Conservation (phyloP, 345 rosid species). For the Turritis glabra region DNA sequence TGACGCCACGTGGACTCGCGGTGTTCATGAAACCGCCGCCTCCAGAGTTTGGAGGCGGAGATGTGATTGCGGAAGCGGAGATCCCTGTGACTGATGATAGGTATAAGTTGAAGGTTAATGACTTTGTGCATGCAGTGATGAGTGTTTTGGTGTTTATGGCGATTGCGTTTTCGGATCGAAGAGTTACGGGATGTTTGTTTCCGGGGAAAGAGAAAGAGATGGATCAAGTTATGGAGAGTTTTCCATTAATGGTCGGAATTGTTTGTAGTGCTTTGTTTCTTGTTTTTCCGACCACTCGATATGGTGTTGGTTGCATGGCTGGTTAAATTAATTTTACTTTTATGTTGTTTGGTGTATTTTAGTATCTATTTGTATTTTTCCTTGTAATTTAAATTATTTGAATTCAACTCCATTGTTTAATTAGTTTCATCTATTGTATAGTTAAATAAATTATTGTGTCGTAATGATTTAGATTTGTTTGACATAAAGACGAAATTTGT, state of each 20-base stretch:
- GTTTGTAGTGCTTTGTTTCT: constrained; percentile 72
- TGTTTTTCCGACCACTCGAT: constrained; percentile 63
- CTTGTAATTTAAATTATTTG: background rate
- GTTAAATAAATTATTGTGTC: background rate
- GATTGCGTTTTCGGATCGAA: constrained; percentile 65
- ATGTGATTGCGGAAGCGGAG: constrained; percentile 49
- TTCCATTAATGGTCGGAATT: constrained; percentile 75
- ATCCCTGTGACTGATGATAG: constrained; percentile 57
- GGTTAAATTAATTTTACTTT: constrained; percentile 27
- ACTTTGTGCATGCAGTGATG: constrained; percentile 72
- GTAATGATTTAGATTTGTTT: background rate
- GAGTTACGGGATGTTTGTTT: constrained; percentile 62
- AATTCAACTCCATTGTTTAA: background rate
- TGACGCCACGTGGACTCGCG: constrained; percentile 63
- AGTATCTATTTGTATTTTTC: background rate
- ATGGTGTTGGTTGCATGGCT: constrained; percentile 72
- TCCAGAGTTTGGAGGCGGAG: constrained; percentile 39
- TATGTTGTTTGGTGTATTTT: background rate
- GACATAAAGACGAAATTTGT: too few relatives aligned
- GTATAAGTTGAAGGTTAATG: constrained; percentile 56
- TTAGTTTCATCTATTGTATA: background rate
- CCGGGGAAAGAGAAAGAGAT: constrained; percentile 71
- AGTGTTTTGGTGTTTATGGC: constrained; percentile 75
- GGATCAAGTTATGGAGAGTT: constrained; percentile 84
- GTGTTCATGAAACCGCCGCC: constrained; percentile 52